Evolutionary conservation across 2,329 filamentous ascomycete species (phyloP).

Genomic region (Calonectria pauciramosa): DNA sequence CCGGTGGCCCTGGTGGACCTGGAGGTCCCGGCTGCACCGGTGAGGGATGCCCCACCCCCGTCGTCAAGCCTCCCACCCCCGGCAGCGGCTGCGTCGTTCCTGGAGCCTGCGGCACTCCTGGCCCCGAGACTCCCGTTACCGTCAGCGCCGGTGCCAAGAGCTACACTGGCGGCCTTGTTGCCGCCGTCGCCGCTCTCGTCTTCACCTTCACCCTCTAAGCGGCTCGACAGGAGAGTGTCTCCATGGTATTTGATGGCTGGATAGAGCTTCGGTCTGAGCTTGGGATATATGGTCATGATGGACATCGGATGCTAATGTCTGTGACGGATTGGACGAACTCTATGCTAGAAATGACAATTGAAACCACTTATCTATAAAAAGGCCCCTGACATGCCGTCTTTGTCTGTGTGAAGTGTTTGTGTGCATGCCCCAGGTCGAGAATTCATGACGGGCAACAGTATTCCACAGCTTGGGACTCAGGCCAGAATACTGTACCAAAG

Average conservation of each 20-base stretch:
- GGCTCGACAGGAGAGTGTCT: not conserved
- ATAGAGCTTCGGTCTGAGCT: constrained; percentile 1
- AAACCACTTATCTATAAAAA: not conserved
- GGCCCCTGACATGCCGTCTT: not conserved
- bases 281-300: not conserved
- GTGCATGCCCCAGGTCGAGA: not conserved
- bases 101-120: not conserved
- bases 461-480: not conserved
- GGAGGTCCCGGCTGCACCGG: not conserved
- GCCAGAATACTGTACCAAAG: not conserved
- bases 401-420: not conserved
- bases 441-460: too few species aligned
- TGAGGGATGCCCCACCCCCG: not conserved
- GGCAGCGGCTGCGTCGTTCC: not conserved
- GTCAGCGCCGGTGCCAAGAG: constrained; percentile 8
- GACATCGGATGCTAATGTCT: constrained; percentile 3
- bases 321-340: constrained; percentile 5
- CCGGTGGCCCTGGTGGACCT: not conserved
- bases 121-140: not conserved
- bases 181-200: not conserved
- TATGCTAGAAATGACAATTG: constrained; percentile 10
- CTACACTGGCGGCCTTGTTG: constrained; percentile 7
- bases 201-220: constrained; percentile 7
- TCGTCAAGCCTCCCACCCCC: not conserved
- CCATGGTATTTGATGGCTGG: not conserved